Evolutionary conservation across 371 early-diverging fungal genomes (phyloP).

Genomic region (Syncephalastrum racemosum): DNA sequence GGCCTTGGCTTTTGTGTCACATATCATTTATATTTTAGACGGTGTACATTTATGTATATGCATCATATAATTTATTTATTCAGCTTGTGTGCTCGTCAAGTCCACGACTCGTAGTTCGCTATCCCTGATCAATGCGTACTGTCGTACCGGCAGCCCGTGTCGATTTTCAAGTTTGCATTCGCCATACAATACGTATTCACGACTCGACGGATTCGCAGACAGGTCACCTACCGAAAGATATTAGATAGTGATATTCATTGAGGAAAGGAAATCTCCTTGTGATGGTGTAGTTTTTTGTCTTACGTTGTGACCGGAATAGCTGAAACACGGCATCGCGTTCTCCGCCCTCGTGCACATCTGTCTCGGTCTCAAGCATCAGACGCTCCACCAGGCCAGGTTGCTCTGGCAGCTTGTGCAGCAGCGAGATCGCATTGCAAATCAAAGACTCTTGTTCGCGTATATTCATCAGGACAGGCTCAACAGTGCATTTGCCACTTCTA

Average conservation of each 20-base stretch:
- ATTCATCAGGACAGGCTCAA: slow-evolving; percentile 46
- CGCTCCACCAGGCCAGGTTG: slow-evolving; percentile 67
- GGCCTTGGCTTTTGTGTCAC: no score
- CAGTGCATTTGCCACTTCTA: slow-evolving; percentile 37
- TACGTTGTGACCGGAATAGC: slow-evolving; percentile 57
- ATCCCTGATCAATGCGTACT: slow-evolving; percentile 38
- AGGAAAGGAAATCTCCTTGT: neutral
- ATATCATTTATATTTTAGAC: no score
- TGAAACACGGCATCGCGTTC: slow-evolving; percentile 65
- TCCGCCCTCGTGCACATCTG: slow-evolving; percentile 52
- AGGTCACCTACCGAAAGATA: slow-evolving; percentile 29
- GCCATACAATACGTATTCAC: slow-evolving; percentile 51
- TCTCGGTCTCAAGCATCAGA: slow-evolving; percentile 44
- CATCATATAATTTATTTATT: no score
- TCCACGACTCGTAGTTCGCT: slow-evolving; percentile 41
- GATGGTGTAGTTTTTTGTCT: slow-evolving; percentile 9
- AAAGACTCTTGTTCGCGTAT: slow-evolving; percentile 59
- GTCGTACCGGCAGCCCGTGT: slow-evolving; percentile 27
- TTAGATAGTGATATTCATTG: slow-evolving; percentile 7
- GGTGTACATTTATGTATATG: no score
- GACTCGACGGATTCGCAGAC: slow-evolving; percentile 45
- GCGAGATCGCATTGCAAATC: slow-evolving; percentile 63
- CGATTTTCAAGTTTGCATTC: slow-evolving; percentile 23
- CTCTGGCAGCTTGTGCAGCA: slow-evolving; percentile 69
- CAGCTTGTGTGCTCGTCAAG: no score